These are phyloP conservation scores for Pseudogymnoascus sp. DNA, from an alignment of 2,329 filamentous ascomycete genomes.

Conservation along the genomic window DNA sequence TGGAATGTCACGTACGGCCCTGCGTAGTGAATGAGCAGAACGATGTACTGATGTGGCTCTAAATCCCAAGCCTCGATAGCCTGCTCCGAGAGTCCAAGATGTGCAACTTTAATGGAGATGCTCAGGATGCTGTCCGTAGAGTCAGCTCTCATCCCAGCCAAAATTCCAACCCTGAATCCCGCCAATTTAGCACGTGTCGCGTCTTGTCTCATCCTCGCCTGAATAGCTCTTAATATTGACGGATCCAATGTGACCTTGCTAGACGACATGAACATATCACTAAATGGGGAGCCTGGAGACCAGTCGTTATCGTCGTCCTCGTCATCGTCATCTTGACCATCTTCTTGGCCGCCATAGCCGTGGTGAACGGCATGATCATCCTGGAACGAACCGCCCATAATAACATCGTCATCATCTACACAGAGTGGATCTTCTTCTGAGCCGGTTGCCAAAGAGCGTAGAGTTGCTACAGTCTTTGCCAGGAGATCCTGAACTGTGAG, in stretches of 20 bases:
- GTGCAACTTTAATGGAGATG: slow-evolving; percentile 59
- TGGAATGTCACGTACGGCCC: slow-evolving; percentile 53
- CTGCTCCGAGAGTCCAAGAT: slow-evolving; percentile 65
- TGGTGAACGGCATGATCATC: not conserved
- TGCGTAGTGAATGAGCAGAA: slow-evolving; percentile 60
- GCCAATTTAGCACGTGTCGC: slow-evolving; percentile 49
- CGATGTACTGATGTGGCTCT: slow-evolving; percentile 55
- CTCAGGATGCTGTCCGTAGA: slow-evolving; percentile 45
- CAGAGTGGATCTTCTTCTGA: not conserved
- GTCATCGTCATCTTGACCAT: slow-evolving; percentile 16
- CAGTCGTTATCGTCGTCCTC: slow-evolving; percentile 20
- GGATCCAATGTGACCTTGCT: slow-evolving; percentile 32
- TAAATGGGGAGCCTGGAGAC: not conserved
- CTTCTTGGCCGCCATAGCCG: not conserved
- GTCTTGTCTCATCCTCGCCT: slow-evolving; percentile 4
- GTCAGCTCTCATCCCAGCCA: slow-evolving; percentile 38
- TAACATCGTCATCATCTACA: not conserved
- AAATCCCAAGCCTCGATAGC: slow-evolving; percentile 72
- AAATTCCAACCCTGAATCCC: slow-evolving; percentile 62
- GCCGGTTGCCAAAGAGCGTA: not conserved
- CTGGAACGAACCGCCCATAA: not conserved
- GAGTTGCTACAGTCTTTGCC: not conserved
- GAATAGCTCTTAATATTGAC: slow-evolving; percentile 19
- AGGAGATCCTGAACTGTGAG: slow-evolving; percentile 13
- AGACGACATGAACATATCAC: not conserved